Evolutionary conservation across 2,329 filamentous ascomycete genomes (phyloP).

Genomic region (Xylaria sp.): DNA sequence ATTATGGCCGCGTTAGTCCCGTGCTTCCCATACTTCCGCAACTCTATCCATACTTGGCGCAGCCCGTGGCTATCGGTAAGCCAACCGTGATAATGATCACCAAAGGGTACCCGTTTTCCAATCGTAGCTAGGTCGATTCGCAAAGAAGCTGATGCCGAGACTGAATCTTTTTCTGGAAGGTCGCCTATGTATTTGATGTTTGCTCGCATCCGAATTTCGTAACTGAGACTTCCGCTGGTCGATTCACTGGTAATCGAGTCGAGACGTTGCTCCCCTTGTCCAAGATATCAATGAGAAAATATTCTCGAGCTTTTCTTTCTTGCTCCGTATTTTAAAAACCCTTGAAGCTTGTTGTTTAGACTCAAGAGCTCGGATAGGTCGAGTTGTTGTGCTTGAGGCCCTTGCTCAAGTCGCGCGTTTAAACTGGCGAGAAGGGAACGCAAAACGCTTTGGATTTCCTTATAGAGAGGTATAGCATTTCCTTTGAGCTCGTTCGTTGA

Average conservation of each 20-base stretch:
- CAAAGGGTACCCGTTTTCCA: neutral
- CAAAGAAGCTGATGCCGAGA: neutral
- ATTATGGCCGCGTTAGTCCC: slow-evolving; percentile 8
- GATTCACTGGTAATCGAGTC: neutral
- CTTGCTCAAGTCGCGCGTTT: slow-evolving; percentile 1
- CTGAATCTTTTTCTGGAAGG: slow-evolving; percentile 7
- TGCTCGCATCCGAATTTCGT: slow-evolving; percentile 19
- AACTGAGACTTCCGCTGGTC: neutral
- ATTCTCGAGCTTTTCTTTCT: slow-evolving; percentile 12
- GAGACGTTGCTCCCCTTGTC: neutral
- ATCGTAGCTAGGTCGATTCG: slow-evolving; percentile 3
- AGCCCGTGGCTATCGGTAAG: neutral
- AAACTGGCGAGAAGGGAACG: neutral
- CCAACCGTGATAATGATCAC: slow-evolving; percentile 14
- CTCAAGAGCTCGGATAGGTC: slow-evolving; percentile 2
- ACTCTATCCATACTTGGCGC: slow-evolving; percentile 21
- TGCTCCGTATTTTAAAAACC: slow-evolving; percentile 7
- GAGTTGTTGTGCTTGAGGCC: neutral
- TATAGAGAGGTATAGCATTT: neutral
- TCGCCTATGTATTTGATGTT: slow-evolving; percentile 24
- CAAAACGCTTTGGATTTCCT: slow-evolving; percentile 5
- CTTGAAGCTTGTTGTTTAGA: slow-evolving; percentile 16
- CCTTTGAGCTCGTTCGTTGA: neutral
- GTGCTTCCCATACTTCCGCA: slow-evolving; percentile 19
- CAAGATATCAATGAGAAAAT: slow-evolving; percentile 17